phyloP scores from a whole-genome alignment of 2,329 filamentous ascomycete species.

The Grosmannia serpens region DNA sequence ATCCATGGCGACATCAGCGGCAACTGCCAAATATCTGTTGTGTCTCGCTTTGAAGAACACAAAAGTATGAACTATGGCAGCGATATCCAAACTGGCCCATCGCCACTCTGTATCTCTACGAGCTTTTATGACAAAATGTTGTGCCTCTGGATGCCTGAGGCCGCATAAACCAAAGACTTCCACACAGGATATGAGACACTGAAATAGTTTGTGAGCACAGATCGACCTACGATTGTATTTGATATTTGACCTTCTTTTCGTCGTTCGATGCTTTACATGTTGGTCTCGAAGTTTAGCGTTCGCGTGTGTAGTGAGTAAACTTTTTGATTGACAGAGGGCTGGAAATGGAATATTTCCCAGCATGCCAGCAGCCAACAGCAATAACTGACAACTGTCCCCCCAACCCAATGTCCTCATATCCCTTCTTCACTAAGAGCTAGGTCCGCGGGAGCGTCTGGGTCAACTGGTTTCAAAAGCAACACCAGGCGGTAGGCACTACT shows the following conservation, averaged over 20 bases:
- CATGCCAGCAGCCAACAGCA: no score
- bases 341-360: no score
- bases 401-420: no score
- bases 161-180: background rate
- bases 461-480: conserved; percentile 55
- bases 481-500: conserved; percentile 88
- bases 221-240: no score
- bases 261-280: no score
- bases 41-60: conserved; percentile 71
- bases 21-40: conserved; percentile 50
- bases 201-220: no score
- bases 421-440: conserved; percentile 21
- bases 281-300: no score
- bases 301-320: no score
- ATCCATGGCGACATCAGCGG: conserved; percentile 24
- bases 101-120: conserved; percentile 48
- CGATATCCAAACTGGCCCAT: conserved; percentile 44
- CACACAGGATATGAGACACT: background rate
- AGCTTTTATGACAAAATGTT: conserved; percentile 67
- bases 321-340: no score
- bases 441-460: conserved; percentile 26
- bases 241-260: no score
- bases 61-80: conserved; percentile 93
- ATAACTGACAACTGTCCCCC: no score
- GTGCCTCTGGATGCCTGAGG: conserved; percentile 47